A percentile compares a stretch with the other conserved stretches of the same genome.
These are phyloP conservation scores for Mycena vulgaris DNA, from an alignment of 768 basidiomycete species.

Conservation along the genomic window DNA sequence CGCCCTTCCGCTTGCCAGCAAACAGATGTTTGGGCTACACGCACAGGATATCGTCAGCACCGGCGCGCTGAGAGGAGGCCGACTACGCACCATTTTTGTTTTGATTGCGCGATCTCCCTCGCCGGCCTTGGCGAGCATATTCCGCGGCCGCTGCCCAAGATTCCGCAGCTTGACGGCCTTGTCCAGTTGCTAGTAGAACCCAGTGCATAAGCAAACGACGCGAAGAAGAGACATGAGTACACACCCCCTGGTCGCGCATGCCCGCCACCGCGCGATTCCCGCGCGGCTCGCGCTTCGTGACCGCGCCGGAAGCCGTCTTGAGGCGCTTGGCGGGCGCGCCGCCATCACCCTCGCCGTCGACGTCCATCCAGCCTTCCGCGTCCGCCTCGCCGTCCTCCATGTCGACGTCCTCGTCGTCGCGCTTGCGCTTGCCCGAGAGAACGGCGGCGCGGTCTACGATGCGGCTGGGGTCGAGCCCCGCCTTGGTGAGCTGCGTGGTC, in stretches of 20 bases:
- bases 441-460: conserved; percentile 91
- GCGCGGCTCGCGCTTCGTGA: conserved; percentile 72
- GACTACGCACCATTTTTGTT: conserved; percentile 82
- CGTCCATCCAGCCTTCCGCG: conserved; percentile 65
- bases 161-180: conserved; percentile 89
- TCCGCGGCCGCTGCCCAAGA: conserved; percentile 88
- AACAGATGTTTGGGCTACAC: conserved; percentile 89
- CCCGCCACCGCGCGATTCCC: conserved; percentile 85
- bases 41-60: conserved; percentile 25
- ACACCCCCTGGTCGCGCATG: conserved; percentile 80
- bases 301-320: conserved; percentile 75
- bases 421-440: conserved; percentile 83
- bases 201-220: too few relatives aligned
- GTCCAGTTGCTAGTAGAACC: conserved; percentile 81
- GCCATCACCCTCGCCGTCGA: conserved; percentile 64
- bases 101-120: conserved; percentile 90
- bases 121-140: conserved; percentile 91
- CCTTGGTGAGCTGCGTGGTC: conserved; percentile 84
- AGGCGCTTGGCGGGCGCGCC: conserved; percentile 69
- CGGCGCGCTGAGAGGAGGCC: conserved; percentile 10
- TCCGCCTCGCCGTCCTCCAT: conserved; percentile 68
- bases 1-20: conserved; percentile 86
- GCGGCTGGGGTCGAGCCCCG: conserved; percentile 89
- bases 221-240: conserved; percentile 44
- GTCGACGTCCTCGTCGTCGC: conserved; percentile 74